These are phyloP conservation scores for Trametes hirsuta DNA, from an alignment of 1,284 basidiomycete genomes.

Conservation along the genomic window DNA sequence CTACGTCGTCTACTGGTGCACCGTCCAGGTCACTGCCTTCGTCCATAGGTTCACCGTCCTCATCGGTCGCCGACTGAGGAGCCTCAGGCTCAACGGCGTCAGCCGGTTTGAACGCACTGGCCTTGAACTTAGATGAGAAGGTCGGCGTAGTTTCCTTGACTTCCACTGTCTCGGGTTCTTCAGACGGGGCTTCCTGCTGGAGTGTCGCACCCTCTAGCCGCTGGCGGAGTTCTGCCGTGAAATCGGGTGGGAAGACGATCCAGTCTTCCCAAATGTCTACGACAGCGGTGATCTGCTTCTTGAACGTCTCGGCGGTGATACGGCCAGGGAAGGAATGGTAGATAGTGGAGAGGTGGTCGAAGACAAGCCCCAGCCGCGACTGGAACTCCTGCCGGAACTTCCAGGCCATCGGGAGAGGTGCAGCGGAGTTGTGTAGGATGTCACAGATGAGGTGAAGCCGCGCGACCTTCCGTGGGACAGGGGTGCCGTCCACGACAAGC, in stretches of 20 bases:
- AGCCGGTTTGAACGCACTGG: slow-evolving; percentile 76
- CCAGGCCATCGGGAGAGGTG: slow-evolving; percentile 88
- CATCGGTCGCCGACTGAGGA: slow-evolving; percentile 35
- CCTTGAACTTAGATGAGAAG: slow-evolving; percentile 73
- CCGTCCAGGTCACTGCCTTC: slow-evolving; percentile 47
- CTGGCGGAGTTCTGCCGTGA: slow-evolving; percentile 70
- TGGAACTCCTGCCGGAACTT: slow-evolving; percentile 94
- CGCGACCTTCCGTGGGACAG: slow-evolving; percentile 95
- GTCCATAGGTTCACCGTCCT: slow-evolving; percentile 38
- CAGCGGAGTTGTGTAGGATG: slow-evolving; percentile 95
- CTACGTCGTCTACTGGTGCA: slow-evolving; percentile 46
- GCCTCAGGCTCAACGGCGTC: slow-evolving; percentile 35
- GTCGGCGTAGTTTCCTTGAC: slow-evolving; percentile 34
- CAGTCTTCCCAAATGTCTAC: slow-evolving; percentile 96
- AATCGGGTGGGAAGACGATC: slow-evolving; percentile 90
- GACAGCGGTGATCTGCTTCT: slow-evolving; percentile 83
- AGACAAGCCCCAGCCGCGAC: slow-evolving; percentile 82
- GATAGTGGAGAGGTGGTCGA: slow-evolving; percentile 92
- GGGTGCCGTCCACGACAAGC: slow-evolving; percentile 82
- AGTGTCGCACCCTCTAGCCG: slow-evolving; percentile 69
- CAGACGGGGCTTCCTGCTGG: slow-evolving; percentile 37
- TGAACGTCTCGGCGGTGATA: slow-evolving; percentile 93
- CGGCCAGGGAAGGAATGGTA: slow-evolving; percentile 91
- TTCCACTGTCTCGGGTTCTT: slow-evolving; percentile 33
- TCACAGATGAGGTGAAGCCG: slow-evolving; percentile 95